phyloP scores from a whole-genome alignment of 345 rosid genomes.

The Eucalyptus lansdowneana region DNA sequence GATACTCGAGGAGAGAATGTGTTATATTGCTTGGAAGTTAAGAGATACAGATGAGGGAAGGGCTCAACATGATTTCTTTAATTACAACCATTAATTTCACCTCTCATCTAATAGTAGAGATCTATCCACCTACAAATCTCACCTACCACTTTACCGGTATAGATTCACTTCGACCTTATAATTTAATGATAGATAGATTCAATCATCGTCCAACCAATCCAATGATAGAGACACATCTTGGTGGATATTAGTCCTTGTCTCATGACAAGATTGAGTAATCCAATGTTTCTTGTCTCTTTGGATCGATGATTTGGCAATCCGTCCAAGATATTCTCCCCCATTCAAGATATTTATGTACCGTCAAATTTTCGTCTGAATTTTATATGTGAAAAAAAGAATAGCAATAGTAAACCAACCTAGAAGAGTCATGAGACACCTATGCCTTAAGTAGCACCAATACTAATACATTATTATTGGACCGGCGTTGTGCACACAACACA shows the following conservation, averaged over 20 bases:
- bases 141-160: background rate
- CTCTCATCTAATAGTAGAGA: background rate
- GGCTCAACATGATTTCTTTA: background rate
- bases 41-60: background rate
- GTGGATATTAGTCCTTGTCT: background rate
- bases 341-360: background rate
- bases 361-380: too few species aligned
- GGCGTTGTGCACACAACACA: too few species aligned
- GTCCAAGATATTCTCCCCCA: background rate
- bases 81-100: background rate
- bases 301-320: background rate
- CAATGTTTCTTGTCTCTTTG: background rate
- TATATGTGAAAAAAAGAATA: too few species aligned
- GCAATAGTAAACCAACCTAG: too few species aligned
- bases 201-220: background rate
- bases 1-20: background rate
- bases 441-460: too few species aligned
- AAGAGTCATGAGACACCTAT: too few species aligned
- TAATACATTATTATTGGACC: too few species aligned
- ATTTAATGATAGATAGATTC: background rate
- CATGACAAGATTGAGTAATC: background rate
- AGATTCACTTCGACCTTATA: background rate
- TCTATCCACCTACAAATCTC: background rate
- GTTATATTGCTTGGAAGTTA: background rate
- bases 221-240: background rate